phyloP scores from a whole-genome alignment of 2,329 filamentous ascomycete species.

The Aspergillus floridensis region DNA sequence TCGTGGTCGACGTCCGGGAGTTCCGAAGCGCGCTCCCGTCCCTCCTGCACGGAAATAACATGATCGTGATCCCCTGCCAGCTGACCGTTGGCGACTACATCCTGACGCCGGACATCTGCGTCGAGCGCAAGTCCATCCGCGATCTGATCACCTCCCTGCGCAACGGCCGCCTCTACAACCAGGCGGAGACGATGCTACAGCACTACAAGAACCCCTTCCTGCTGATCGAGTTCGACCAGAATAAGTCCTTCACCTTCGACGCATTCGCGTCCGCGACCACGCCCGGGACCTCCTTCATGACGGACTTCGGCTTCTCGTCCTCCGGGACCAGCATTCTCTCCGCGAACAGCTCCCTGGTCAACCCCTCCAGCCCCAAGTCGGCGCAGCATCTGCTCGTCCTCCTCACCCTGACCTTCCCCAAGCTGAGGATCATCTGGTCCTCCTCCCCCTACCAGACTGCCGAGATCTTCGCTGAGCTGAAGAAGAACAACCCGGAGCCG shows the following conservation, averaged over 20 bases:
- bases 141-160: slow-evolving; percentile 90
- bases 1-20: slow-evolving; percentile 93
- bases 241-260: slow-evolving; percentile 94
- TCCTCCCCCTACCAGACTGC: slow-evolving; percentile 92
- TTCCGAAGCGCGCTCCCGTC: slow-evolving; percentile 92
- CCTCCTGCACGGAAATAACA: slow-evolving; percentile 81
- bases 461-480: slow-evolving; percentile 92
- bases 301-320: slow-evolving; percentile 54
- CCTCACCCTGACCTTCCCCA: slow-evolving; percentile 86
- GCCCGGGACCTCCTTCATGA: slow-evolving; percentile 39
- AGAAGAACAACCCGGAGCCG: slow-evolving; percentile 84
- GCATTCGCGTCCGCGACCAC: slow-evolving; percentile 51
- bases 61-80: slow-evolving; percentile 90
- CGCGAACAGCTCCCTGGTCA: slow-evolving; percentile 61
- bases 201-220: slow-evolving; percentile 89
- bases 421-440: slow-evolving; percentile 89
- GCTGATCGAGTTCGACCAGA: slow-evolving; percentile 95
- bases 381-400: slow-evolving; percentile 90
- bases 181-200: slow-evolving; percentile 90
- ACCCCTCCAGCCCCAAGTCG: slow-evolving; percentile 65
- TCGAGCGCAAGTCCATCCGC: slow-evolving; percentile 90
- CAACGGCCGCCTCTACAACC: slow-evolving; percentile 86
- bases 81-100: slow-evolving; percentile 96
- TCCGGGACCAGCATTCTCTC: slow-evolving; percentile 52
- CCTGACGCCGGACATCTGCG: slow-evolving; percentile 82